Evolutionary conservation across 106 monocot species (phyloP), one percentile per base, ranked within the genome.

Genomic region (Agapanthus africanus): DNA sequence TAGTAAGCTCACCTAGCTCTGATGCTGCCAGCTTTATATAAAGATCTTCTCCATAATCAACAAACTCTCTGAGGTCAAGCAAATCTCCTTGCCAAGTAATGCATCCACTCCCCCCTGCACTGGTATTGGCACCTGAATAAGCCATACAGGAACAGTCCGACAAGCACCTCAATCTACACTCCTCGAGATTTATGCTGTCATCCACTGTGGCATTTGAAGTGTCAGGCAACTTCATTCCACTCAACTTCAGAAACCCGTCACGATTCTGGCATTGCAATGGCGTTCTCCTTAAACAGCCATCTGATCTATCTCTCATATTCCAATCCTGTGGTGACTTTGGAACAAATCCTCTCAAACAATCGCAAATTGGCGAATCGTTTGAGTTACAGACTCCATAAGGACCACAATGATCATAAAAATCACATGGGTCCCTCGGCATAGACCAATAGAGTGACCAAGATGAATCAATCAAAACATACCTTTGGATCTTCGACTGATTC

Each of bases 161-260:
- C 71, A 71, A 23, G 27, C 71, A 71, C 0, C 40, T 37, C 0
- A 5, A 26, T 4, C 28, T 26, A 27, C 71, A 71, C 10, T 39
- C 71, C 0, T 59, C 59, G 16, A 30, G 4, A 0, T 30, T 40
- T 5, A 59, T 2, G 27, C 40, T 40, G 26, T 2, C 38, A 9
- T 34, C 59, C 39, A 71, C 71, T 7, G 27, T 59, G 28, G 51
- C 71, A 14, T 59, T 54, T 40, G 39, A 16, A 47, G 73, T 65
- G 50, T 65, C 63, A 41, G 73, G 73, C 36, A 50, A 65, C 73
- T 73, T 73, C 50, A 65, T 63, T 7, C 65, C 71, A 11, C 23
- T 40, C 18, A 71, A 21, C 36, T 33, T 64, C 14, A 27, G 46
- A 25, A 65, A 50, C 0, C 49, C 63, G 25, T 64, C 63, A 25